phyloP scores from a whole-genome alignment of 23 red algal genomes.

The Rhodosorus marinus region DNA sequence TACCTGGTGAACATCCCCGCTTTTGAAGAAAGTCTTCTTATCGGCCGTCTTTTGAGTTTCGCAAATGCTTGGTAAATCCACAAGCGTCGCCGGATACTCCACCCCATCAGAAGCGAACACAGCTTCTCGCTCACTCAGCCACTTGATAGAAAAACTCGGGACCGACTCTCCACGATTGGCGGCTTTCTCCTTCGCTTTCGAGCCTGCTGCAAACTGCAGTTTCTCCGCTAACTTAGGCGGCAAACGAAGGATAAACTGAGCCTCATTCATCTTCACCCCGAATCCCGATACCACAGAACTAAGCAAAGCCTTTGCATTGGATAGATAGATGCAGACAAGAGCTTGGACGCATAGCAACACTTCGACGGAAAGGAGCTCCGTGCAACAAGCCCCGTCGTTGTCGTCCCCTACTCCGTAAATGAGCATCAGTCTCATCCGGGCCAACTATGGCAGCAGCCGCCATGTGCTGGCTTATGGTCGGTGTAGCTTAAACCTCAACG shows the following conservation, averaged over 20 bases:
- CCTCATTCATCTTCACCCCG: constrained; percentile 91
- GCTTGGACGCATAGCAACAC: no score
- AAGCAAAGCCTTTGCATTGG: no score
- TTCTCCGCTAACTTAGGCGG: constrained; percentile 31
- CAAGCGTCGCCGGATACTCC: constrained; percentile 51
- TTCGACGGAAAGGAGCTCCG: no score
- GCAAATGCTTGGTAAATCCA: constrained; percentile 75
- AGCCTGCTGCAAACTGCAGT: constrained; percentile 15
- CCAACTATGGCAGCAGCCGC: no score
- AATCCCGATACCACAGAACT: no score
- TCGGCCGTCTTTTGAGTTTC: constrained; percentile 80
- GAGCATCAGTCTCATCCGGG: no score
- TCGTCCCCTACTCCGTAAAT: no score
- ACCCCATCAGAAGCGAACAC: constrained; percentile 39
- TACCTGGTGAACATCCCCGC: constrained; percentile 63
- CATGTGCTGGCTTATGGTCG: no score
- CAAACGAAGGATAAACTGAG: constrained; percentile 73
- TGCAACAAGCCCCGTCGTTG: no score
- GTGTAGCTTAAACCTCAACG: no score
- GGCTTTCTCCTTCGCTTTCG: constrained; percentile 16
- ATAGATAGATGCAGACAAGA: no score
- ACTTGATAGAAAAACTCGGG: constrained; percentile 24
- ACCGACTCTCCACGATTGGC: constrained; percentile 1
- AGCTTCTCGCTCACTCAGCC: constrained; percentile 44
- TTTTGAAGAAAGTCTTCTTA: constrained; percentile 76